A percentile compares a stretch with the other conserved stretches of the same genome.
phyloP scores from a whole-genome alignment of 345 rosid species.

The Brassica carinata region DNA sequence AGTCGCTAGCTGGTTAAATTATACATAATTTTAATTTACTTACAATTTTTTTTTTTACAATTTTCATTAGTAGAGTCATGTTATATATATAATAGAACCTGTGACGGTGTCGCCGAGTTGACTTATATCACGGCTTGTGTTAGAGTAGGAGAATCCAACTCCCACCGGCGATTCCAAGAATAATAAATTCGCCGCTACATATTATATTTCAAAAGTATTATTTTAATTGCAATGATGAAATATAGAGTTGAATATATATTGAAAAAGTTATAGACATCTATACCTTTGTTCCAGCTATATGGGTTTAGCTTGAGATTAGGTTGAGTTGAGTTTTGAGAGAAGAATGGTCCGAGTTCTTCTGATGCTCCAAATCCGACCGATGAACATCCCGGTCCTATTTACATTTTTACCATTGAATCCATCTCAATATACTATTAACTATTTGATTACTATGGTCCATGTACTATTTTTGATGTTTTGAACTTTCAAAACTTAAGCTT shows the following conservation, averaged over 20 bases:
- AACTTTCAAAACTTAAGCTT: constrained; percentile 16
- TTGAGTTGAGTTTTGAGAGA: constrained; percentile 51
- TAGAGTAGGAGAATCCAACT: constrained; percentile 66
- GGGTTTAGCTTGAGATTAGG: constrained; percentile 58
- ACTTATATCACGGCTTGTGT: constrained; percentile 47
- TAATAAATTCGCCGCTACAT: constrained; percentile 62
- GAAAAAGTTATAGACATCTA: background rate
- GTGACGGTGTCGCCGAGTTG: constrained; percentile 61
- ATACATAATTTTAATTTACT: background rate
- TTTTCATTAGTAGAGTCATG: background rate
- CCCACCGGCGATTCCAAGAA: constrained; percentile 73
- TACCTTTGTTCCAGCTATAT: constrained; percentile 75
- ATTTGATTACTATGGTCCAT: background rate
- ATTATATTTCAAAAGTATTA: background rate
- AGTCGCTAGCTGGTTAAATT: constrained; percentile 50
- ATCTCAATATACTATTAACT: background rate
- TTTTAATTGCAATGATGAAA: background rate
- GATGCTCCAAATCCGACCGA: constrained; percentile 76
- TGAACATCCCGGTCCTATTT: constrained; percentile 81
- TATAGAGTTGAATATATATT: background rate
- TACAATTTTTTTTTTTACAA: background rate
- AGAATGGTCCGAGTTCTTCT: constrained; percentile 86
- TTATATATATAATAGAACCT: constrained; percentile 37
- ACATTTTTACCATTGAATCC: constrained; percentile 4
- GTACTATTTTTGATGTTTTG: background rate